Base-by-base conservation (phyloP, 1,284 basidiomycete genomes). In the Puccinia coronata region DNA sequence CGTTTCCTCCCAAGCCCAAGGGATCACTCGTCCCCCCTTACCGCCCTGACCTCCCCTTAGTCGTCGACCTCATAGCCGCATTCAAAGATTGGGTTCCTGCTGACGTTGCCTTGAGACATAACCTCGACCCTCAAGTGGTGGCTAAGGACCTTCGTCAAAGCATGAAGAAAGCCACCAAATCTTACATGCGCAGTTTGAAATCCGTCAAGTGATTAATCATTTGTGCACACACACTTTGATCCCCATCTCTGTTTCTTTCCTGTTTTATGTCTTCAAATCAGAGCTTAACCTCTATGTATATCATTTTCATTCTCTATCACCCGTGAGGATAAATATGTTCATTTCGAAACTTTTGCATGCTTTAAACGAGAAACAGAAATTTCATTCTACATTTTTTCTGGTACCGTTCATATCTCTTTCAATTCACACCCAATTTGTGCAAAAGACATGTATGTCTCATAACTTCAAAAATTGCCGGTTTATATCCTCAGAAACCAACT, bases 131-230 rank as follows among this genome's bases (percentile, higher is more conserved):
- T 25, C 41, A 80, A 34, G 39, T 80, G 9, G 78, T 80, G 55
- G 70, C 78, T 39, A 70, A 80, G 53, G 78, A 80, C 61, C 70
- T 80, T 1, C 65, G 78, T 47, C 55, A 57, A 63, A 72, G 78
- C 71, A 59, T 80, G 70, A 80, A 73, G 51, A 80, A 80, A 59
- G 53, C 69, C 36, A 65, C 57, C 16, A 80, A 80, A 41, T 39
- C 36, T 31, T 80, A 80, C 31, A 61, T 73, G 43, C 25, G 47
- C 8, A 72, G 70, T 28, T 73, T 73, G 53, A 73, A 73, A 28
- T 25, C 49, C 20, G n/a, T 57, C 36, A 57, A 55, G n/a, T 70
- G 43, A 73, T 39, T 34, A 11, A 43, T n/a, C 34, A 39, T 34
- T 16, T 63, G 6, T 39, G 23, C 59, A 63, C 36, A 31, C 16